Base-by-base conservation (phyloP, 208 protist species). In the Angomonas ambiguus region DNA sequence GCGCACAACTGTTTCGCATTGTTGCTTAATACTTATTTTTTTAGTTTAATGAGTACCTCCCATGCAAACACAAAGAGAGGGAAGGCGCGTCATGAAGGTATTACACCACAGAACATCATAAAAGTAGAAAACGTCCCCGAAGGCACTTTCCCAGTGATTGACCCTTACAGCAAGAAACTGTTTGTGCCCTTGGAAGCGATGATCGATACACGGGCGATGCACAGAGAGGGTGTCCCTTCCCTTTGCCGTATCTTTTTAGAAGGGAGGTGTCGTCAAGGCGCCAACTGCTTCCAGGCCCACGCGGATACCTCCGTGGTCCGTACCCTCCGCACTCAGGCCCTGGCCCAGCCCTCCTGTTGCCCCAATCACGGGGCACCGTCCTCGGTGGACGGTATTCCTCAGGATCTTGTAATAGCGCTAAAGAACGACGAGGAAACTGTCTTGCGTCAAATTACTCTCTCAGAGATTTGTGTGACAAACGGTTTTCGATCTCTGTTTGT, bases 171-270 rank as follows among this genome's bases (percentile, higher is more conserved):
- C 63, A 77, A 83, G 65, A 83, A 76, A 13, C 80, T 93, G 1
- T 86, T 91, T 65, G 72, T 93, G 16, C 89, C 89, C 5, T 25
- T 79, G 2, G 68, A 77, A 51, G 55, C 64, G 6, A 88, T 95
- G 79, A 34, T 74, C 18, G 77, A 90, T 51, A 95, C 89, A 3
- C 78, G 77, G 25, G 89, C 89, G 8, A 80, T 93, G 71, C 82
- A 92, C 63, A 77, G 89, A 49, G 65, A 78, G 28, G 86, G 85
- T 22, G 85, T 92, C 3, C 89, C 89, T 8, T 92, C 86, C 2
- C 72, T 95, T 13, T 95, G 89, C 62, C 77, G 81, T 6, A 74
- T 95, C 8, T 86, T 83, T 35, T 72, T 93, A n/a, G 67, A 85
- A 31, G 85, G 85, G 0, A 82, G 85, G n/a, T 95, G 86, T 55